phyloP scores from a whole-genome alignment of 441 rosid species.

The Biscutella laevigata region DNA sequence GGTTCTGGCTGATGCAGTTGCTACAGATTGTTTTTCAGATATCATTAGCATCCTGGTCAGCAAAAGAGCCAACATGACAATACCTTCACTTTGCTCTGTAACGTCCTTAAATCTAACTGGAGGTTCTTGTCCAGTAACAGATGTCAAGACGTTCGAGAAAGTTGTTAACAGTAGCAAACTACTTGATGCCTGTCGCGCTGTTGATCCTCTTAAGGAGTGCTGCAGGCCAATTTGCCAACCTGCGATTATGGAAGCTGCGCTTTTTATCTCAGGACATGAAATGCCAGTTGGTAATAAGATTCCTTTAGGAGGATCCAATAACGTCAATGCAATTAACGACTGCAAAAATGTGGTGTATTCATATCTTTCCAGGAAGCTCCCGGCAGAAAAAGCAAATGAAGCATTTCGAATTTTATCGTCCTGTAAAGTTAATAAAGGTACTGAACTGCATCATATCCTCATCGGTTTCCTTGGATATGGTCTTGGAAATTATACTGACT shows the following conservation, averaged over 20 bases:
- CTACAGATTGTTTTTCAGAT: constrained; percentile 94
- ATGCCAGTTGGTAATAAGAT: constrained; percentile 37
- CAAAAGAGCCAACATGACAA: constrained; percentile 70
- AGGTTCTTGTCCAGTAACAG: constrained; percentile 76
- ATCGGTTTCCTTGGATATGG: not conserved
- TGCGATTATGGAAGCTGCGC: constrained; percentile 78
- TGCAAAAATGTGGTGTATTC: constrained; percentile 84
- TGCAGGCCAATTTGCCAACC: constrained; percentile 86
- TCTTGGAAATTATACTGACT: constrained; percentile 10
- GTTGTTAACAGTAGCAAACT: constrained; percentile 69
- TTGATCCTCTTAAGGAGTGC: constrained; percentile 88
- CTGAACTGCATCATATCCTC: not conserved
- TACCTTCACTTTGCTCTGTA: constrained; percentile 74
- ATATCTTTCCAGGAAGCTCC: constrained; percentile 69
- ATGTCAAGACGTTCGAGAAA: constrained; percentile 57
- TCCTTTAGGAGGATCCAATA: constrained; percentile 39
- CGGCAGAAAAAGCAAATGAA: constrained; percentile 51
- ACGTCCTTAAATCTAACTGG: constrained; percentile 79
- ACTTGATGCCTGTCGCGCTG: constrained; percentile 68
- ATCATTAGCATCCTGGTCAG: constrained; percentile 76
- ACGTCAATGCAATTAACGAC: constrained; percentile 44
- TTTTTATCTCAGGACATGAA: constrained; percentile 60
- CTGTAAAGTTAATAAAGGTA: constrained; percentile 96
- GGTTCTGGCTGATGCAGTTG: constrained; percentile 58
- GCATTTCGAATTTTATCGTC: constrained; percentile 79